phyloP scores from a whole-genome alignment of 306 rosid genomes.

The Medicago ruthenica region DNA sequence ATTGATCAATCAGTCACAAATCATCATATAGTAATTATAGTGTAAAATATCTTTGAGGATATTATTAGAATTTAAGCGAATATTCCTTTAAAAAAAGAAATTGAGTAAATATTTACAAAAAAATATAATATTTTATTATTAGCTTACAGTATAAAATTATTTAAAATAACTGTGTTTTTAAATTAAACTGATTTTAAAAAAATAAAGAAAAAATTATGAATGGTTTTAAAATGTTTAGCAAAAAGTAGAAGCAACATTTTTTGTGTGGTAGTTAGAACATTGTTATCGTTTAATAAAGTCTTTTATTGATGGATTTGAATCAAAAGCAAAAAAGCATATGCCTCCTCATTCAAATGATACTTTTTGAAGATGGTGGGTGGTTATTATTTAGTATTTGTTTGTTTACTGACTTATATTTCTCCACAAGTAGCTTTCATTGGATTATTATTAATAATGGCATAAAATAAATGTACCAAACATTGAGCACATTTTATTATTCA shows the following conservation, averaged over 20 bases:
- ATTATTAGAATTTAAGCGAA: too few species aligned
- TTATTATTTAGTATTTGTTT: not conserved
- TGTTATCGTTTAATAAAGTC: not conserved
- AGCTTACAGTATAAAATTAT: not conserved
- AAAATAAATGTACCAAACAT: too few species aligned
- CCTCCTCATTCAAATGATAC: not conserved
- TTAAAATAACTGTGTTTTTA: too few species aligned
- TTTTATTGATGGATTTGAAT: not conserved
- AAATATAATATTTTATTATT: too few species aligned
- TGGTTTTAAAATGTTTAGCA: not conserved
- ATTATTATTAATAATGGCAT: not conserved
- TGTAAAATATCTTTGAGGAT: too few species aligned
- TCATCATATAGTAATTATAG: too few species aligned
- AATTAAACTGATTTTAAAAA: not conserved
- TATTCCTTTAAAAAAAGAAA: too few species aligned
- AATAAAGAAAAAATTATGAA: not conserved
- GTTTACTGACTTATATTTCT: not conserved
- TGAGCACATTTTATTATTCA: not conserved
- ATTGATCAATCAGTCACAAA: too few species aligned
- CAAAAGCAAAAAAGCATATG: not conserved
- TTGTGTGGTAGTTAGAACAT: slow-evolving; percentile 1
- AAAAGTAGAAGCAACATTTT: slow-evolving; percentile 6
- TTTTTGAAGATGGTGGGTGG: not conserved
- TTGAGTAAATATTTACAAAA: too few species aligned
- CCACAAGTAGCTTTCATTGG: slow-evolving; percentile 8